Base-by-base conservation (phyloP, 192 early-diverging fungal species). In the Podila minutissima region DNA sequence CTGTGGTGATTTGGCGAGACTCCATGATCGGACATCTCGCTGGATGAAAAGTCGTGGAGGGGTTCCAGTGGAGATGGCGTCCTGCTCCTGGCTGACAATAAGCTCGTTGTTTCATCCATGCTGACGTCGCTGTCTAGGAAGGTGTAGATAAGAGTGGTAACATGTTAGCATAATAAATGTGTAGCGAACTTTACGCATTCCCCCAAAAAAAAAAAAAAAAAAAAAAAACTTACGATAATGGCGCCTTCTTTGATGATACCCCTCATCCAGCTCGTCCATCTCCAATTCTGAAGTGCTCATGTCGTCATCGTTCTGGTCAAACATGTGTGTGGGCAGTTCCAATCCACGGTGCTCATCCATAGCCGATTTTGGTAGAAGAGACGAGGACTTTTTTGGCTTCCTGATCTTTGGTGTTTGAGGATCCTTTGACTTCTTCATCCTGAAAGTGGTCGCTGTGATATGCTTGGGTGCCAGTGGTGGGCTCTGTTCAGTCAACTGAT, bases 401-500 rank as follows among this genome's bases (percentile, higher is more conserved):
- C 50, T 75, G 65, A 12, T 24, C 32, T 84, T 81, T 33, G 12
- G 24, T 53, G 72, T 64, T 59, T 73, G 74, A 53, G 78, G 85
- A 59, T 83, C 85, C 26, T 74, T 77, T 57, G 83, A 65, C 60
- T 87, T 87, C 19, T 81, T 68, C 26, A 88, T 87, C 46, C 74
- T 76, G 41, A 53, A 64, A 1, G 84, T 71, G 17, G 89, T 82
- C 1, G 87, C 87, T 1, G 87, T 90, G 48, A 86, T 63, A 64
- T 90, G 89, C 60, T 88, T 88, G 1, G 89, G 89, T 26, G 89
- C 89, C 19, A 86, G 57, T 38, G 89, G 89, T 12, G 89, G 89
- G 29, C 82, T 82, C 7, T 65, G 50, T 13, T 86, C 86, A 5
- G 91, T 86, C 6, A 89, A 89, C 53, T 91, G 86, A 81, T 94